phyloP scores from a whole-genome alignment of 768 basidiomycete species.

The Coprinopsis marcescibilis region DNA sequence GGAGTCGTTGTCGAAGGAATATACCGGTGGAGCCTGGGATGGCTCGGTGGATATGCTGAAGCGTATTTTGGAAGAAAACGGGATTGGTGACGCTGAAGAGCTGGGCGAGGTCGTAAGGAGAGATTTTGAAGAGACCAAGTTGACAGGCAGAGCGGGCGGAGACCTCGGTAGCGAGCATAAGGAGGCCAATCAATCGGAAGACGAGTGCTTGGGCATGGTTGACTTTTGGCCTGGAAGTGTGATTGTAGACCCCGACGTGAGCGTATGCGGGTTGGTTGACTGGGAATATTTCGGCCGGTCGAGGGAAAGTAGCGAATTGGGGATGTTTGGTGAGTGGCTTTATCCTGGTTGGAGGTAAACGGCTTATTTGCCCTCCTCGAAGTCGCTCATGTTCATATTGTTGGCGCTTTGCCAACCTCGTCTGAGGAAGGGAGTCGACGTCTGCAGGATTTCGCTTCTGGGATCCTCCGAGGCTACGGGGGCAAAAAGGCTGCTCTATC shows the following conservation, averaged over 20 bases:
- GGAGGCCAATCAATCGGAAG: conserved; percentile 5
- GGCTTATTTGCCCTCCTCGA: not conserved
- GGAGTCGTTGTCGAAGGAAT: not conserved
- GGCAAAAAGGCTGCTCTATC: not conserved
- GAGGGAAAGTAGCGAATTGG: conserved; percentile 23
- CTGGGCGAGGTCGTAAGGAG: not conserved
- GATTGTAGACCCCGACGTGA: conserved; percentile 16
- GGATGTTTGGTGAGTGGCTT: conserved; percentile 25
- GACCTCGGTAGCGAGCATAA: not conserved
- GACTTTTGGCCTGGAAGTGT: conserved; percentile 30
- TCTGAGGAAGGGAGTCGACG: conserved; percentile 8
- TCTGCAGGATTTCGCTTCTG: conserved; percentile 16
- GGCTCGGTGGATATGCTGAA: not conserved
- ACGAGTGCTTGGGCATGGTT: conserved; percentile 25
- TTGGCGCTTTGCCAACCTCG: conserved; percentile 14
- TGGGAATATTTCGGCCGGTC: conserved; percentile 30
- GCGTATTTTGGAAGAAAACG: not conserved
- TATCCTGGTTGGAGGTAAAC: not conserved
- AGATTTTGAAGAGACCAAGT: not conserved
- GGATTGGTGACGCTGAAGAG: not conserved
- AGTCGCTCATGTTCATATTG: conserved; percentile 28
- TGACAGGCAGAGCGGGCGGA: no score
- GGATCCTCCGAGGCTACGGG: conserved; percentile 15
- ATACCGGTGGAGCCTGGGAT: not conserved
- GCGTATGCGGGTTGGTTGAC: conserved; percentile 22